Base-by-base conservation (phyloP, 371 early-diverging fungal genomes). In the Lichtheimia ramosa region DNA sequence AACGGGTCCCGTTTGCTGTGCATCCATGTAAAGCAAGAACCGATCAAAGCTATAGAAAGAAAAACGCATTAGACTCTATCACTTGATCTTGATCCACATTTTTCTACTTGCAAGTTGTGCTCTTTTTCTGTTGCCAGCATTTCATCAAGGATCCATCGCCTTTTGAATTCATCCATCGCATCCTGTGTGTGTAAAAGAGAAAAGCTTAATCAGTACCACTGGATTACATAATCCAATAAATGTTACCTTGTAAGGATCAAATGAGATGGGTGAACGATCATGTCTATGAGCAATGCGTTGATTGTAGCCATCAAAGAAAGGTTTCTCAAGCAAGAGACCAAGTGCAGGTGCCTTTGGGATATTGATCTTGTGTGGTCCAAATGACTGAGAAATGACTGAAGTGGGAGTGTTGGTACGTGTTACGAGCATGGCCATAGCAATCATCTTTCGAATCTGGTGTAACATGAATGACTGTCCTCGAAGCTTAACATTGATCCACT, bases 361-460 rank as follows among this genome's bases (percentile, higher is more conserved):
- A 73, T 97, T 99, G 54, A 97, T 81, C 40, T 84, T 87, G 0
- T 75, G 66, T 7, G 12, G 46, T 13, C 74, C 71, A 64, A 95
- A 96, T 6, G 90, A 74, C 53, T 72, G 63, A 10, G 70, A 65
- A 23, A 96, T 83, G 12, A 96, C 64, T 3, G 64, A 65, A 10
- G 82, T 55, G 0, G 96, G 92, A 2, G 92, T 88, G 3, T 70
- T 67, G 18, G 89, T 87, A 6, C 97, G 86, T 16, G 90, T 78
- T 63, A 88, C 79, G 66, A 97, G 76, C n/a, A 95, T 83, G 10
- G 92, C 88, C 71, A 98, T 79, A 16, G 84, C 85, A 81, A 99
- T 90, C 99, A 99, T 99, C 72, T 99, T 99, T 56, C 99, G 91
- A 63, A 99, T 99, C 74, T 98, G 99, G 78, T 99, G 99, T 40